Percentiles rank a stretch among this genome's conserved stretches.
phyloP scores from a whole-genome alignment of 768 basidiomycete species.

The Kwoniella mangroviensis region DNA sequence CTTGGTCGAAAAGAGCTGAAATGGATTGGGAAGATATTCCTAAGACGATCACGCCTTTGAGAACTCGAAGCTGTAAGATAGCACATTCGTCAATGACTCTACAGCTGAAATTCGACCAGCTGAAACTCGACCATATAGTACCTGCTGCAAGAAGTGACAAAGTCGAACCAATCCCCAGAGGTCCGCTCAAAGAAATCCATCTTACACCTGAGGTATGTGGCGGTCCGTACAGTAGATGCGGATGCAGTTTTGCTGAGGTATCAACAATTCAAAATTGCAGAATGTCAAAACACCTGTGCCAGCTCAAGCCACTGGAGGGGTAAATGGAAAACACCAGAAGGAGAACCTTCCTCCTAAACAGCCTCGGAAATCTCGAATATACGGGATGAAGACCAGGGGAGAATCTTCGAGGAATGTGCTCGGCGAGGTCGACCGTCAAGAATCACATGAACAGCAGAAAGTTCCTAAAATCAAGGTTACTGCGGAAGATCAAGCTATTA shows the following conservation, averaged over 20 bases:
- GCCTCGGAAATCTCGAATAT: slow-evolving; percentile 15
- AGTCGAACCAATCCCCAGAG: not conserved
- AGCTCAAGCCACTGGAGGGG: not conserved
- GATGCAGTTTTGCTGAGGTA: not conserved
- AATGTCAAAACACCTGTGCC: not conserved
- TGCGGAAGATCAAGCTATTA: not conserved
- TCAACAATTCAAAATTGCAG: not conserved
- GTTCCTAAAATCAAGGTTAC: not conserved
- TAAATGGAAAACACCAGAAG: not conserved
- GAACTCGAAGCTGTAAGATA: slow-evolving; percentile 14
- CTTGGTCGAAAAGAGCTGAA: slow-evolving; percentile 40
- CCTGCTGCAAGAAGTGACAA: not conserved
- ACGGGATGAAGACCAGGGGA: slow-evolving; percentile 23
- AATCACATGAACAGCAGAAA: not conserved
- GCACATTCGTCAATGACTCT: not conserved
- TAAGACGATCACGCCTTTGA: slow-evolving; percentile 15
- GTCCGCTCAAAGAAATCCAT: slow-evolving; percentile 38
- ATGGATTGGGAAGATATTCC: slow-evolving; percentile 42
- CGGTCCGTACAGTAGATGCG: not conserved
- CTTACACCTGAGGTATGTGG: slow-evolving; percentile 32
- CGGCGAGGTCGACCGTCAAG: not conserved
- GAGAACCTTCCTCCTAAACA: slow-evolving; percentile 22
- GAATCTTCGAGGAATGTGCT: slow-evolving; percentile 10
- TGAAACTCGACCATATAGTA: not conserved
- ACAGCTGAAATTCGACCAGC: not conserved